A percentile compares a stretch with the other conserved stretches of the same genome.
Evolutionary conservation across 2,329 filamentous ascomycete genomes (phyloP).

Genomic region (Fusarium dlaminii): DNA sequence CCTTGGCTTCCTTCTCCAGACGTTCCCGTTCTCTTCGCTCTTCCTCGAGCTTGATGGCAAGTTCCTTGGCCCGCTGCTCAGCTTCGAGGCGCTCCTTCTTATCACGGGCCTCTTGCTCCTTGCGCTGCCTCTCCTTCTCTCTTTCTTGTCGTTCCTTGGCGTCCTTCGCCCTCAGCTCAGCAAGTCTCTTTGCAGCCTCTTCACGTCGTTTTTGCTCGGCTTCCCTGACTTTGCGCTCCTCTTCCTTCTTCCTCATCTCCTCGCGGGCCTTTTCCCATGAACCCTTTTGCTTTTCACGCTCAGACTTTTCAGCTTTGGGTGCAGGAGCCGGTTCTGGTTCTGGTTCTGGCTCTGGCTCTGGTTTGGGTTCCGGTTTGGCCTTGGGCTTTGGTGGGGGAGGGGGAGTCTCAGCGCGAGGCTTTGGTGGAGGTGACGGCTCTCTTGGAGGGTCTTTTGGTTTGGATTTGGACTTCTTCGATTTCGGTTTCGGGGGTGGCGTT

Average conservation of each 20-base stretch:
- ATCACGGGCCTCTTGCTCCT: conserved; percentile 49
- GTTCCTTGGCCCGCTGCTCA: conserved; percentile 43
- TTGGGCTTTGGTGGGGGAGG: conserved; percentile 35
- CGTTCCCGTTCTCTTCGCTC: conserved; percentile 54
- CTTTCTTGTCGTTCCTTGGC: conserved; percentile 57
- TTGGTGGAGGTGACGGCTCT: conserved; percentile 37
- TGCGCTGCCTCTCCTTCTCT: conserved; percentile 50
- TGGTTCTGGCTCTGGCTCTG: neutral
- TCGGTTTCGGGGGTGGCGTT: conserved; percentile 40
- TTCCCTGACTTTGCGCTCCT: conserved; percentile 69
- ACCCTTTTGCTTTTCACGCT: conserved; percentile 52
- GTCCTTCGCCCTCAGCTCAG: conserved; percentile 66
- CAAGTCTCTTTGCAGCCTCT: conserved; percentile 62
- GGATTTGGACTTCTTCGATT: conserved; percentile 18
- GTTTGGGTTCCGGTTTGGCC: conserved; percentile 33
- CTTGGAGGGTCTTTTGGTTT: conserved; percentile 25
- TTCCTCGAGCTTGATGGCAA: conserved; percentile 50
- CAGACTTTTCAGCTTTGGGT: conserved; percentile 25
- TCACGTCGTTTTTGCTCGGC: conserved; percentile 69
- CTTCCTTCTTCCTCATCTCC: conserved; percentile 70
- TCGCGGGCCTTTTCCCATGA: conserved; percentile 77
- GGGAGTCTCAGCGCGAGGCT: conserved; percentile 28
- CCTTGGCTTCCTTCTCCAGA: conserved; percentile 55
- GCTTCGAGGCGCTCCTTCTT: conserved; percentile 43
- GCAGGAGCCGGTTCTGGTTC: conserved; percentile 39